A percentile compares a stretch with the other conserved stretches of the same genome.
These are phyloP conservation scores for Raphanus raphanistrum DNA, from an alignment of 345 rosid genomes.

Conservation along the genomic window DNA sequence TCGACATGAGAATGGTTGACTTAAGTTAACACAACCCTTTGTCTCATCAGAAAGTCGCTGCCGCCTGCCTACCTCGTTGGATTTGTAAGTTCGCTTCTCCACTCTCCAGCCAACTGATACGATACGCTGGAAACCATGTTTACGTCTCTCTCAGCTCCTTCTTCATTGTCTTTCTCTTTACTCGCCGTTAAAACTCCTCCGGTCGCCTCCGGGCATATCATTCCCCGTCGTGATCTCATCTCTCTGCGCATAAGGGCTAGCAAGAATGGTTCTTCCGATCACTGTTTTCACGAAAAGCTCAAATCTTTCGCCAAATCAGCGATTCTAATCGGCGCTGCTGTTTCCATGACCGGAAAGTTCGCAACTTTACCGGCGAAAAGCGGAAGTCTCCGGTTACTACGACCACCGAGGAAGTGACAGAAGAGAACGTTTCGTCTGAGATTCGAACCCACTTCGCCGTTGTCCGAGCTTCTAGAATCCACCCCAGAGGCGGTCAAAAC, in stretches of 20 bases:
- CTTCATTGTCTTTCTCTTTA: slow-evolving; percentile 29
- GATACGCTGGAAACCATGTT: slow-evolving; percentile 33
- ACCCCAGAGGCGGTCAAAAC: slow-evolving; percentile 54
- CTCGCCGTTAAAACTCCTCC: slow-evolving; percentile 35
- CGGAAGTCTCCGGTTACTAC: slow-evolving; percentile 52
- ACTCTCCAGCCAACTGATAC: slow-evolving; percentile 18
- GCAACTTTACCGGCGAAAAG: slow-evolving; percentile 55
- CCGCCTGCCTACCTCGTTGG: background rate
- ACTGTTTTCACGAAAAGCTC: slow-evolving; percentile 35
- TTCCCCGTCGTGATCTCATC: slow-evolving; percentile 27
- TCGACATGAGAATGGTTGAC: background rate
- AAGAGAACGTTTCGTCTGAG: slow-evolving; percentile 25
- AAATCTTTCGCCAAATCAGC: slow-evolving; percentile 54
- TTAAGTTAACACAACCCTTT: background rate
- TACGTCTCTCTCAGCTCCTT: slow-evolving; percentile 34
- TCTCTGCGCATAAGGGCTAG: slow-evolving; percentile 34
- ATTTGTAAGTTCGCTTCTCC: background rate
- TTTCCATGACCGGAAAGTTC: slow-evolving; percentile 49
- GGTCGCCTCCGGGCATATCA: slow-evolving; percentile 24
- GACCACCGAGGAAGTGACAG: slow-evolving; percentile 27
- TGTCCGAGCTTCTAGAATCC: slow-evolving; percentile 52
- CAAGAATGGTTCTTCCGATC: slow-evolving; percentile 8
- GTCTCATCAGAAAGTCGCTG: background rate
- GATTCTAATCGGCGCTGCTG: slow-evolving; percentile 52
- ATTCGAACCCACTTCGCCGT: slow-evolving; percentile 34